A percentile compares a stretch with the other conserved stretches of the same genome.
phyloP scores from a whole-genome alignment of 352 stramenopile genomes.

The Globisporangium recalcitrans region DNA sequence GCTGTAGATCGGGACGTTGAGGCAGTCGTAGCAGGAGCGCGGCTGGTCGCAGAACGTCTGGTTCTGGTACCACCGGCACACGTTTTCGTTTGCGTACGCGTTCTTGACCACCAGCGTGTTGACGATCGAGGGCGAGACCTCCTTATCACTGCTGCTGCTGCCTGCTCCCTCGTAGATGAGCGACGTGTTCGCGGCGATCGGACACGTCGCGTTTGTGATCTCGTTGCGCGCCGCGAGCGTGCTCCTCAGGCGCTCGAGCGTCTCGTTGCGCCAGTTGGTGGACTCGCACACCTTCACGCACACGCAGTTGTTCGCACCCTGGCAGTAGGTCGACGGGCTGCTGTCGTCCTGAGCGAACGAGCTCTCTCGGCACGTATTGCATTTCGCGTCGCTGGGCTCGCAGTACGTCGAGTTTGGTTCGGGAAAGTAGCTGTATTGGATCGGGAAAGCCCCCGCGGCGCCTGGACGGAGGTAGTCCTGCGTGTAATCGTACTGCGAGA shows the following conservation, averaged over 20 bases:
- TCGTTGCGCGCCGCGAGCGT: slow-evolving; percentile 18
- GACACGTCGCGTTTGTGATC: slow-evolving; percentile 19
- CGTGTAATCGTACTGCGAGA: slow-evolving; percentile 36
- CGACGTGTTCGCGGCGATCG: slow-evolving; percentile 30
- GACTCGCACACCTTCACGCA: slow-evolving; percentile 54
- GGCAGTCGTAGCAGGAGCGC: slow-evolving; percentile 55
- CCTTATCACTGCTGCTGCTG: slow-evolving; percentile 9
- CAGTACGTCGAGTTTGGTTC: slow-evolving; percentile 53
- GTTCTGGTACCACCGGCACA: slow-evolving; percentile 67
- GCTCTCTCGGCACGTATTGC: slow-evolving; percentile 27
- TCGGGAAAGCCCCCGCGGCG: slow-evolving; percentile 27
- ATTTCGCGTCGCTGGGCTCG: slow-evolving; percentile 29
- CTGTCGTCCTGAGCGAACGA: slow-evolving; percentile 32
- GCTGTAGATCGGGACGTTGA: slow-evolving; percentile 36
- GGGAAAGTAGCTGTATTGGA: slow-evolving; percentile 62
- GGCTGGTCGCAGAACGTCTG: slow-evolving; percentile 44
- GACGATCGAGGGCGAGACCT: background rate
- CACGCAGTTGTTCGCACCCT: slow-evolving; percentile 32
- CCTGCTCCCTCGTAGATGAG: slow-evolving; percentile 12
- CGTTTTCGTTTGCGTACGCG: slow-evolving; percentile 30
- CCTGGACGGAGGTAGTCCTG: slow-evolving; percentile 45
- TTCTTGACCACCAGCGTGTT: slow-evolving; percentile 22
- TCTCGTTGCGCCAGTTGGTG: slow-evolving; percentile 35
- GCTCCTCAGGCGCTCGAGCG: slow-evolving; percentile 27
- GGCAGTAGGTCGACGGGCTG: slow-evolving; percentile 52